phyloP scores from a whole-genome alignment of 352 stramenopile species.

The Plasmopara muralis region DNA sequence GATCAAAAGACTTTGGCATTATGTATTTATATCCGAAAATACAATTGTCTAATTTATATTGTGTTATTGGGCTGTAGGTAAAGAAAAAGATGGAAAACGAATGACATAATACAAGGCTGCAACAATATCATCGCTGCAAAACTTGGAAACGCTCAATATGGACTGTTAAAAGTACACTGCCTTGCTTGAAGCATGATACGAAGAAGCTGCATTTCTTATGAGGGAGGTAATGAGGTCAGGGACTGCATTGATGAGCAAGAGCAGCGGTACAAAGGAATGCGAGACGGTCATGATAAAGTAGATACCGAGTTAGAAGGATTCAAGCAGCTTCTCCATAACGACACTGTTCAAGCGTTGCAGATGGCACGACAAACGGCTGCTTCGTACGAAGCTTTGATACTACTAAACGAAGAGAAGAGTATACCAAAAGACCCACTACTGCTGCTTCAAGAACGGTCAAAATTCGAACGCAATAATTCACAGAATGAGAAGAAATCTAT shows the following conservation, averaged over 20 bases:
- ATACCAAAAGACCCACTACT: constrained; percentile 30
- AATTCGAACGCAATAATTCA: constrained; percentile 10
- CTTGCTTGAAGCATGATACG: constrained; percentile 27
- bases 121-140: too few species aligned
- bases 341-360: constrained; percentile 65
- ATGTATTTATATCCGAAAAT: neutral
- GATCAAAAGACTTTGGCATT: constrained; percentile 10
- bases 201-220: constrained; percentile 45
- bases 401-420: constrained; percentile 55
- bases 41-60: neutral
- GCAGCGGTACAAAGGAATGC: constrained; percentile 21
- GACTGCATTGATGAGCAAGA: constrained; percentile 22
- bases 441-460: constrained; percentile 19
- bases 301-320: constrained; percentile 26
- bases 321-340: constrained; percentile 54
- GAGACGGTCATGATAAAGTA: constrained; percentile 25
- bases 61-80: constrained; percentile 10
- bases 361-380: constrained; percentile 52
- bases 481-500: constrained; percentile 18
- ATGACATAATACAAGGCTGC: constrained; percentile 7
- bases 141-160: constrained; percentile 12
- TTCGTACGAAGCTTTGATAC: constrained; percentile 46
- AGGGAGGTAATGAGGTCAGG: constrained; percentile 27
- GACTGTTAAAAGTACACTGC: constrained; percentile 7
- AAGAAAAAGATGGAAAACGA: constrained; percentile 12